These are phyloP conservation scores for Colletotrichum filicis DNA, from an alignment of 2,329 filamentous ascomycete genomes.

Conservation along the genomic window DNA sequence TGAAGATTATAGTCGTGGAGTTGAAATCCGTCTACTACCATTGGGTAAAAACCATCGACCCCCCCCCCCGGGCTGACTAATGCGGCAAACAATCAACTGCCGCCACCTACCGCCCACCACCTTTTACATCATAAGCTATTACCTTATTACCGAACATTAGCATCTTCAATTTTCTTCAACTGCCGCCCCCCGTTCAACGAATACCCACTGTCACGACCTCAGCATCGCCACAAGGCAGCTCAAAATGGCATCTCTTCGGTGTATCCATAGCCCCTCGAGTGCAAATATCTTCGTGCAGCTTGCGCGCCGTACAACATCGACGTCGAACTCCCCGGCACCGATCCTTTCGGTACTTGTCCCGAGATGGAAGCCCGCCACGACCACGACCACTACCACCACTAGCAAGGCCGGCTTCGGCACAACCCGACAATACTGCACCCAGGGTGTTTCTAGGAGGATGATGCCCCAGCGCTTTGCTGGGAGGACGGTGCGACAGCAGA, in stretches of 20 bases:
- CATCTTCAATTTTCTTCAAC: slow-evolving; percentile 48
- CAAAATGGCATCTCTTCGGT: slow-evolving; percentile 49
- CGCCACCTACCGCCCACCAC: slow-evolving; percentile 33
- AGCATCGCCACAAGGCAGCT: background rate
- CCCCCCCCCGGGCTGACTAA: slow-evolving; percentile 25
- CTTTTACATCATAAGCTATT: slow-evolving; percentile 32
- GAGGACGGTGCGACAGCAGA: slow-evolving; percentile 4
- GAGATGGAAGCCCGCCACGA: slow-evolving; percentile 24
- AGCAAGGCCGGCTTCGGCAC: background rate
- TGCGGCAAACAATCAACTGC: slow-evolving; percentile 2
- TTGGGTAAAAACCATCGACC: slow-evolving; percentile 5
- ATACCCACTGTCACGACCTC: background rate
- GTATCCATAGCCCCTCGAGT: slow-evolving; percentile 50
- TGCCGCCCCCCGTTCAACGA: background rate
- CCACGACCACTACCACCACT: slow-evolving; percentile 9
- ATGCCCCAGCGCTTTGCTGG: background rate
- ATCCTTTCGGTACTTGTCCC: slow-evolving; percentile 51
- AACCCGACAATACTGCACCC: background rate
- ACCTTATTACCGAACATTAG: slow-evolving; percentile 44
- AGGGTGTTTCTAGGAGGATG: background rate
- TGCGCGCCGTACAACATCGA: slow-evolving; percentile 45
- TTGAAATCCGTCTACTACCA: slow-evolving; percentile 24
- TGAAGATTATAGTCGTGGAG: background rate
- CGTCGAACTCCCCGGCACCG: slow-evolving; percentile 38
- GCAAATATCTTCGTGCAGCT: slow-evolving; percentile 55